phyloP scores from a whole-genome alignment of 805 yeast genomes.

The Yamadazyma laniorum region DNA sequence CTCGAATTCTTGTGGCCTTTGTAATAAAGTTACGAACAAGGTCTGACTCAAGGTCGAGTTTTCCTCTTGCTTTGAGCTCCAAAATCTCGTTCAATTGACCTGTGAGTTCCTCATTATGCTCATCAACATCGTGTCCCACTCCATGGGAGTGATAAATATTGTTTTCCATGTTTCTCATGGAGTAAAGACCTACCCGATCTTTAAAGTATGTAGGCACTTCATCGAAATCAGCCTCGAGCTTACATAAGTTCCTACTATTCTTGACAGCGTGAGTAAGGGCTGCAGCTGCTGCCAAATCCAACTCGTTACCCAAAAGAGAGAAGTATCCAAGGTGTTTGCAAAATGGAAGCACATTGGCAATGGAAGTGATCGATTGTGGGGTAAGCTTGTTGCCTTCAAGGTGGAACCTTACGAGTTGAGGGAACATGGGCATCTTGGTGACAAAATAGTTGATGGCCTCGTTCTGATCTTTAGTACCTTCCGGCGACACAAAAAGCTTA shows the following conservation, averaged over 20 bases:
- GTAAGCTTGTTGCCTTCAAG: constrained; percentile 66
- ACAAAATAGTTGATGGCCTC: constrained; percentile 34
- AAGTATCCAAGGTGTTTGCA: constrained; percentile 66
- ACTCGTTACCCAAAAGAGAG: constrained; percentile 62
- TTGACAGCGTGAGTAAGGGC: constrained; percentile 70
- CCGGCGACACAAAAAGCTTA: constrained; percentile 43
- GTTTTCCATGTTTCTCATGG: constrained; percentile 78
- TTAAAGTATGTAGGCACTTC: constrained; percentile 59
- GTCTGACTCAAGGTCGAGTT: constrained; percentile 31
- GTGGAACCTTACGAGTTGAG: constrained; percentile 62
- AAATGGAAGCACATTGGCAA: constrained; percentile 69
- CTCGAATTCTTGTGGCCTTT: constrained; percentile 27
- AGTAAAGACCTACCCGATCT: constrained; percentile 72
- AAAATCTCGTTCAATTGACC: constrained; percentile 32
- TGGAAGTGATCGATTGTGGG: constrained; percentile 51
- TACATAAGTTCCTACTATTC: constrained; percentile 60
- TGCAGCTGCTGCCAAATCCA: constrained; percentile 60
- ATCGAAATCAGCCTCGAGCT: constrained; percentile 65
- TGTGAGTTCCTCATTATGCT: constrained; percentile 15
- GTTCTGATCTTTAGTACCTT: not conserved
- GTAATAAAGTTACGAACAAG: constrained; percentile 29
- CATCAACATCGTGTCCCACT: constrained; percentile 13
- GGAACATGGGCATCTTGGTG: constrained; percentile 66
- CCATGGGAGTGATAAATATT: constrained; percentile 46
- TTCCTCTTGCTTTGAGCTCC: constrained; percentile 29